Base-by-base conservation (phyloP, 768 basidiomycete species). In the Termitomyces sp. region DNA sequence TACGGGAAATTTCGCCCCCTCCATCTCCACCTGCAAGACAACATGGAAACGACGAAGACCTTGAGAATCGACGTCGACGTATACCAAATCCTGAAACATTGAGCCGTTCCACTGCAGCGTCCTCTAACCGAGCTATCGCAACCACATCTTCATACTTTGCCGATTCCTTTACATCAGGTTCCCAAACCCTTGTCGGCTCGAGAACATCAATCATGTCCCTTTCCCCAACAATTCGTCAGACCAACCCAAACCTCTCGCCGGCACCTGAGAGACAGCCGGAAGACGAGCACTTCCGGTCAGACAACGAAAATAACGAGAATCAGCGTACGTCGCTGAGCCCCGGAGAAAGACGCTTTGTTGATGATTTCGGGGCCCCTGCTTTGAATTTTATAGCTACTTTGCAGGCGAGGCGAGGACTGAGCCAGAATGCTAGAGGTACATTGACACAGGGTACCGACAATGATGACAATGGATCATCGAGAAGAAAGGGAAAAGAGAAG, bases 1-100 rank as follows among this genome's bases (percentile, higher is more conserved):
- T 78, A 26, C 67, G 71, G 38, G 76, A 77, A 55, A 77, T 78
- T 16, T 68, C 72, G n/a, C 69, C 72, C 6, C 74, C 72, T 16
- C 72, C 70, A 23, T 64, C 70, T 1, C 67, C 71, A 23, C 60
- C 70, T 9, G 50, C 61, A 9, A 58, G 64, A 20, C 53, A 57
- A 16, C 60, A 61, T 32, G 67, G 70, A 28, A 69, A 75, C 23
- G 75, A 79, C 58, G 67, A 69, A 48, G 70, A 76, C 50, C 72
- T 77, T 59, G 74, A 75, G 55, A 71, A 71, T 14, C 73, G 72
- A 9, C 70, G 77, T 20, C 73, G 77, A 5, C 70, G 71, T 32
- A 53, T 78, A 13, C 76, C 77, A 16, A 66, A 55, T 33, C 28
- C 52, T 20, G 46, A 55, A 44, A 50, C 48, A 8, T 53, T 14